phyloP scores from a whole-genome alignment of 441 rosid genomes.

The Theobroma grandiflorum region DNA sequence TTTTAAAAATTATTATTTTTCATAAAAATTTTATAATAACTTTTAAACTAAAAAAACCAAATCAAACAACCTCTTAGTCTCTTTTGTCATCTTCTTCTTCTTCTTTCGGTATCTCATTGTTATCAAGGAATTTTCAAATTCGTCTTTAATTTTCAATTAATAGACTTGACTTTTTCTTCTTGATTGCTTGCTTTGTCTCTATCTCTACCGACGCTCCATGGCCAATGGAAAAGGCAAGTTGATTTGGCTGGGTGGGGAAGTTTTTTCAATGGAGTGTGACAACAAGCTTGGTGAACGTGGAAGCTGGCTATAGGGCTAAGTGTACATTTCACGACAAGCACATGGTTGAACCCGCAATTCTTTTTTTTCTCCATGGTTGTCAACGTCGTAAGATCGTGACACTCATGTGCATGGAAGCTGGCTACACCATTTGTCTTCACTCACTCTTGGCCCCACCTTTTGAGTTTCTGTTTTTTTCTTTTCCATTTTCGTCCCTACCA shows the following conservation, averaged over 20 bases:
- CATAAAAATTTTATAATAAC: no score
- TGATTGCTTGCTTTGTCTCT: not conserved
- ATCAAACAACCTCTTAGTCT: no score
- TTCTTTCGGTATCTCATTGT: not conserved
- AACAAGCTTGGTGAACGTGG: not conserved
- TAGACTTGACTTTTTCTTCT: not conserved
- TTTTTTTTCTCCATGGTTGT: not conserved
- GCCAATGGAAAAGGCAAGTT: not conserved
- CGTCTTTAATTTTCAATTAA: not conserved
- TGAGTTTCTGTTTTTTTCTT: not conserved
- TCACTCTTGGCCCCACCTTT: not conserved
- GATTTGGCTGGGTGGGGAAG: not conserved
- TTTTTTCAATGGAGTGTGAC: not conserved
- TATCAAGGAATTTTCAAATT: not conserved
- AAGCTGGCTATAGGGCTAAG: not conserved
- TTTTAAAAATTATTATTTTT: no score
- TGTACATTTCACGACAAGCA: not conserved
- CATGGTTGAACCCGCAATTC: not conserved
- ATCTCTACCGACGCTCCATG: not conserved
- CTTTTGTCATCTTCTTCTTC: not conserved
- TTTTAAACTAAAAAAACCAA: no score
- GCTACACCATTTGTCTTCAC: conserved; percentile 1
- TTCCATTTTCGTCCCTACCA: not conserved
- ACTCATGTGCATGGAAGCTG: conserved; percentile 10
- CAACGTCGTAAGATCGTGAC: not conserved